Percentiles rank a stretch among this genome's conserved stretches.
Conservation (phyloP, 2,329 filamentous ascomycete genomes). For the Paradendryphiella salina region DNA sequence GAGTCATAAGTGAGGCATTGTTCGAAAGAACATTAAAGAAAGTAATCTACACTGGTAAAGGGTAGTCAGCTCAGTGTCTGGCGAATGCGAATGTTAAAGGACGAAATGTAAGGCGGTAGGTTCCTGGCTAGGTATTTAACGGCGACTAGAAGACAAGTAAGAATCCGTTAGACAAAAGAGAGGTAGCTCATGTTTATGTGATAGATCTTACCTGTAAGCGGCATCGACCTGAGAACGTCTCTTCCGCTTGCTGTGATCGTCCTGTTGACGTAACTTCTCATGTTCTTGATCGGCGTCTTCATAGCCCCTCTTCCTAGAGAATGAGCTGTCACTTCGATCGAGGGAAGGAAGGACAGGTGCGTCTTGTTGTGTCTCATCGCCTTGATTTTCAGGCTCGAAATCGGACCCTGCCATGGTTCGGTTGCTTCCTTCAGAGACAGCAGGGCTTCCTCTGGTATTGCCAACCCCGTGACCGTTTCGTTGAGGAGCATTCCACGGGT, state of each 20-base stretch:
- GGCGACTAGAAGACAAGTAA: conserved; percentile 17
- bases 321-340: conserved; percentile 38
- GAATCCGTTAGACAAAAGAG: not conserved
- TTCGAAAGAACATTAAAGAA: not conserved
- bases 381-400: conserved; percentile 35
- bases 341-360: conserved; percentile 22
- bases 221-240: conserved; percentile 42
- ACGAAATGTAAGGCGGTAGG: not conserved
- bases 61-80: not conserved
- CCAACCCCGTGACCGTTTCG: conserved; percentile 24
- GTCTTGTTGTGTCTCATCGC: conserved; percentile 16
- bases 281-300: conserved; percentile 42
- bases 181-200: not conserved
- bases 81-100: not conserved
- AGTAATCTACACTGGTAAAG: not conserved
- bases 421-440: conserved; percentile 42
- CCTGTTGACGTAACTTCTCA: conserved; percentile 39
- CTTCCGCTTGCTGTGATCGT: conserved; percentile 45
- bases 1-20: not conserved
- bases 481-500: conserved; percentile 31
- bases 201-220: conserved; percentile 40
- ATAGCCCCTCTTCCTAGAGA: conserved; percentile 44
- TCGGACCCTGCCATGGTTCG: conserved; percentile 42
- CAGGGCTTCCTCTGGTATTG: conserved; percentile 34
- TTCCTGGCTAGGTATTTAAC: conserved; percentile 6